Evolutionary conservation across 495 filamentous ascomycete genomes (phyloP).

Genomic region (Podospora pseudopauciseta): DNA sequence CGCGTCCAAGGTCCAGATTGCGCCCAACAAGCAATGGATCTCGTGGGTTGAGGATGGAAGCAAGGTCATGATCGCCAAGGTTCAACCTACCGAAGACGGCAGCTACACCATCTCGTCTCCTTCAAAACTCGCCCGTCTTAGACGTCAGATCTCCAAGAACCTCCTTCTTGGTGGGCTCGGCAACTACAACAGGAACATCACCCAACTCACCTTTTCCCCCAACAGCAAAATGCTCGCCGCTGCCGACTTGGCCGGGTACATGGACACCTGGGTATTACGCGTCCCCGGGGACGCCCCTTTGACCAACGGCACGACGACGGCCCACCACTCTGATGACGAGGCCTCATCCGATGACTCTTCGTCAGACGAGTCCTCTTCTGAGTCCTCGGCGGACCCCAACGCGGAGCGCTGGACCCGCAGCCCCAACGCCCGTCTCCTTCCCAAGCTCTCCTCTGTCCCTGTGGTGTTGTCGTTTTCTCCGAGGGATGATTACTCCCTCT

Average conservation of each 20-base stretch:
- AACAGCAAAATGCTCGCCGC: slow-evolving; percentile 75
- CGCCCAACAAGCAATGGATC: slow-evolving; percentile 68
- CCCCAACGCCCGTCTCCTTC: slow-evolving; percentile 64
- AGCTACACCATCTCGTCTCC: slow-evolving; percentile 44
- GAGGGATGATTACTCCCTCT: slow-evolving; percentile 54
- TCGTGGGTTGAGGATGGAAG: slow-evolving; percentile 77
- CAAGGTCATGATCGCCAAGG: slow-evolving; percentile 67
- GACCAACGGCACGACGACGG: slow-evolving; percentile 28
- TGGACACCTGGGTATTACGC: slow-evolving; percentile 80
- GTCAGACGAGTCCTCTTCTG: slow-evolving; percentile 30
- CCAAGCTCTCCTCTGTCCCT: slow-evolving; percentile 63
- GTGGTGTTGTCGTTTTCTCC: slow-evolving; percentile 62
- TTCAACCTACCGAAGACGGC: slow-evolving; percentile 45
- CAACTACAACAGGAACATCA: slow-evolving; percentile 74
- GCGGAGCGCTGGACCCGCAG: slow-evolving; percentile 63
- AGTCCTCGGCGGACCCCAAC: slow-evolving; percentile 6
- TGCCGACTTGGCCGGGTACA: slow-evolving; percentile 76
- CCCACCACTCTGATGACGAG: slow-evolving; percentile 28
- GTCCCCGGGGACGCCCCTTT: slow-evolving; percentile 34
- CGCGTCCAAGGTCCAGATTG: slow-evolving; percentile 71
- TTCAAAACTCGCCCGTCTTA: slow-evolving; percentile 55
- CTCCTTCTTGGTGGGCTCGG: slow-evolving; percentile 65
- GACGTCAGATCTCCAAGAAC: slow-evolving; percentile 52
- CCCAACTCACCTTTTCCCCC: slow-evolving; percentile 70
- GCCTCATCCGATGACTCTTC: slow-evolving; percentile 31